Evolutionary conservation across 208 protist species (phyloP).

Genomic region (Endotrypanum monterogeii): DNA sequence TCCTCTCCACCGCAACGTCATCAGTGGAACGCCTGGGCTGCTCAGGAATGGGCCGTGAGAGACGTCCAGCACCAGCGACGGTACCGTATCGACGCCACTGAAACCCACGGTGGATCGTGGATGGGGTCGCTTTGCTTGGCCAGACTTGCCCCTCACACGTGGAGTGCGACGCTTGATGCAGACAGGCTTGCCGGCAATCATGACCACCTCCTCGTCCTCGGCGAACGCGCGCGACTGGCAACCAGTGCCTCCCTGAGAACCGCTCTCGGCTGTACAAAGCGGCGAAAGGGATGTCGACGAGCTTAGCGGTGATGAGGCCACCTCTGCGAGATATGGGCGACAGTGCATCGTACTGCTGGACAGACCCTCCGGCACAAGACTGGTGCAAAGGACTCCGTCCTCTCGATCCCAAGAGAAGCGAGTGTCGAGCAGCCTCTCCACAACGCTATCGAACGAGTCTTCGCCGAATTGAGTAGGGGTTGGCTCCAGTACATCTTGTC

Average conservation of each 20-base stretch:
- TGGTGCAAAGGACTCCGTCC: constrained; percentile 67
- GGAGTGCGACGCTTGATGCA: constrained; percentile 23
- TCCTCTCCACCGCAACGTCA: constrained; percentile 80
- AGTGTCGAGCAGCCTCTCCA: constrained; percentile 71
- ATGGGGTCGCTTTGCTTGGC: constrained; percentile 40
- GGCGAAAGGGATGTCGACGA: constrained; percentile 5
- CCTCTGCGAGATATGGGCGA: constrained; percentile 41
- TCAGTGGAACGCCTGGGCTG: constrained; percentile 36
- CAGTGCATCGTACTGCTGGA: constrained; percentile 62
- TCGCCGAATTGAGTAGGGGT: constrained; percentile 60
- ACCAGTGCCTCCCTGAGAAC: background rate
- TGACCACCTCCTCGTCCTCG: constrained; percentile 22
- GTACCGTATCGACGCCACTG: constrained; percentile 76
- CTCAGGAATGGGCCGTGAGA: constrained; percentile 75
- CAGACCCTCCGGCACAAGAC: constrained; percentile 59
- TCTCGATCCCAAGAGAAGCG: constrained; percentile 84
- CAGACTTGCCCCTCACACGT: constrained; percentile 20
- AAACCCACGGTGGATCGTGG: constrained; percentile 44
- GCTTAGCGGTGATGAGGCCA: constrained; percentile 6
- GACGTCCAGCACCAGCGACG: constrained; percentile 69
- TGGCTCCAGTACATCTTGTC: constrained; percentile 74
- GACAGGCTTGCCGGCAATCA: constrained; percentile 29
- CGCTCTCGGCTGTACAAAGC: no score
- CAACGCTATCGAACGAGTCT: constrained; percentile 51
- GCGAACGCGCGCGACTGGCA: no score